A percentile compares a stretch with the other conserved stretches of the same genome.
These are phyloP conservation scores for Kluyveromyces starmeri DNA, from an alignment of 805 yeast genomes.

Conservation along the genomic window DNA sequence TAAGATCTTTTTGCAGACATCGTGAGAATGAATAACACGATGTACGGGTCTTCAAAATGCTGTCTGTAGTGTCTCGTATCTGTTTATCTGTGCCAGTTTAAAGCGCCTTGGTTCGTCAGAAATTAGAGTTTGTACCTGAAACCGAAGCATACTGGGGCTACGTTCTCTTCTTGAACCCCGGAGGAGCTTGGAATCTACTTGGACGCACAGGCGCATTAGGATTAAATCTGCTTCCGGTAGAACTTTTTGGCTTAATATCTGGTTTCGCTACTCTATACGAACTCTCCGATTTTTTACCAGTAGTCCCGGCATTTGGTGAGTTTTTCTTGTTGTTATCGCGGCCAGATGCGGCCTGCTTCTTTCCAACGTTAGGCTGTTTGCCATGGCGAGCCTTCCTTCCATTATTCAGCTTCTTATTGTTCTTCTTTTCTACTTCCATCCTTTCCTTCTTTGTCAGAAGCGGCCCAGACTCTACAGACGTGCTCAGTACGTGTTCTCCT, in stretches of 20 bases:
- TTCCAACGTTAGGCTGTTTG: no score
- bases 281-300: not conserved
- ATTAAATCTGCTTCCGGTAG: not conserved
- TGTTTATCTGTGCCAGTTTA: no score
- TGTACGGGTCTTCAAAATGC: no score
- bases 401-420: constrained; percentile 28
- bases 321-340: constrained; percentile 3
- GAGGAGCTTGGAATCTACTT: constrained; percentile 39
- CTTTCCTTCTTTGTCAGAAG: constrained; percentile 35
- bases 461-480: constrained; percentile 52
- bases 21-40: no score
- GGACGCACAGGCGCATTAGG: constrained; percentile 10
- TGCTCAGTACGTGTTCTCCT: constrained; percentile 77
- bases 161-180: constrained; percentile 32
- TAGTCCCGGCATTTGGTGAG: constrained; percentile 3
- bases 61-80: no score
- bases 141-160: no score
- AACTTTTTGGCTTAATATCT: not conserved
- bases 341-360: not conserved
- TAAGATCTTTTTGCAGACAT: no score
- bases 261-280: constrained; percentile 2
- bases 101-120: no score
- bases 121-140: no score
- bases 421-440: constrained; percentile 25
- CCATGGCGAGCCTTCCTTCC: constrained; percentile 24